A percentile compares a stretch with the other conserved stretches of the same genome.
Conservation (phyloP, 495 filamentous ascomycete genomes). For the Filosporella fistucella region DNA sequence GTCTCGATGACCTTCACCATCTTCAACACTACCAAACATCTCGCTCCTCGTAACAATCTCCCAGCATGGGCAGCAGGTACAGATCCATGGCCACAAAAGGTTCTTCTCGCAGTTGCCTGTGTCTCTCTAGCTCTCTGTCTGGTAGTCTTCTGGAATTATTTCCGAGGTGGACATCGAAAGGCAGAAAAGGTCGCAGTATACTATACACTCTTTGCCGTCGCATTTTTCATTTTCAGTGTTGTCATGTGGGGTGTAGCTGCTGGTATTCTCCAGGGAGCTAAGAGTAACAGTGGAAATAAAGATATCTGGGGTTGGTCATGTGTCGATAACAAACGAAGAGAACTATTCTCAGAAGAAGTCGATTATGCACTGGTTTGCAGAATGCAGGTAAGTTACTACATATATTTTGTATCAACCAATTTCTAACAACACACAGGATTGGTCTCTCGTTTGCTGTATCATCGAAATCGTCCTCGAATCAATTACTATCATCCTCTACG, state of each 20-base stretch:
- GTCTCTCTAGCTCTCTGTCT: constrained; percentile 77
- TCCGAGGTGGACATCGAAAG: constrained; percentile 78
- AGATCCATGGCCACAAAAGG: constrained; percentile 84
- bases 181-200: constrained; percentile 92
- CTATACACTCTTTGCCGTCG: constrained; percentile 86
- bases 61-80: constrained; percentile 79
- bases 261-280: constrained; percentile 73
- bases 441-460: constrained; percentile 92
- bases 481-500: constrained; percentile 89
- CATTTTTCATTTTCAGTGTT: constrained; percentile 90
- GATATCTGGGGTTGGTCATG: constrained; percentile 98
- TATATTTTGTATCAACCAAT: background rate
- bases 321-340: constrained; percentile 73
- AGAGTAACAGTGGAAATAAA: constrained; percentile 64
- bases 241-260: constrained; percentile 90
- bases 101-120: constrained; percentile 70
- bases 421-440: constrained; percentile 59
- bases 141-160: constrained; percentile 81
- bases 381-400: constrained; percentile 63
- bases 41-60: constrained; percentile 72
- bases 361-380: constrained; percentile 93
- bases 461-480: constrained; percentile 94
- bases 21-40: constrained; percentile 74
- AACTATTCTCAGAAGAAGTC: constrained; percentile 71
- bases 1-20: constrained; percentile 78